Evolutionary conservation across 1,139 yeast species (phyloP), one percentile per base, ranked within the genome.

Genomic region (Pichia inconspicua): DNA sequence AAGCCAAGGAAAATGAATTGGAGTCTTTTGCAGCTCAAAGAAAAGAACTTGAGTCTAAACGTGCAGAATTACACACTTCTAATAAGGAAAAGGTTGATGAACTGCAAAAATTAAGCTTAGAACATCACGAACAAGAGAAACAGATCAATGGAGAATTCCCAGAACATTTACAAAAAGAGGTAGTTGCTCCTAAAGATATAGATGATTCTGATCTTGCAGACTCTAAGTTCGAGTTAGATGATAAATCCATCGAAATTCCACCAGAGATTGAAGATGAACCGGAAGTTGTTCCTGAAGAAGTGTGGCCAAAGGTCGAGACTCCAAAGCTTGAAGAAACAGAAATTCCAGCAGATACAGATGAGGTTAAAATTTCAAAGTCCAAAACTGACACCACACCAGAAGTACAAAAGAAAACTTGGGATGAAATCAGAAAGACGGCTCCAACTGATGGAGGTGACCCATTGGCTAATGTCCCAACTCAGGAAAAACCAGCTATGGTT

Each of bases 61-160:
- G 74, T 57, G 64, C 66, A 10, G 72, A 63, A 19, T 63, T 71
- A 53, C 72, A 71, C 48, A 56, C 60, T 35, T 68, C 66, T 27
- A 71, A 78, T 55, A 66, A 68, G 52, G 60, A 60, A n/a, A 77
- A 75, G 55, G 66, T 75, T 54, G 72, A 65, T 36, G 67, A 66
- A 36, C 61, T 76, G 62, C 78, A 75, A 59, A 67, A 67, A 2
- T 73, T 72, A 54, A 70, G 71, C 55, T 63, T 69, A 55, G 67
- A 66, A 49, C 66, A 66, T 36, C 60, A 72, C 55, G 66, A 70
- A 49, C 71, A 69, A 50, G 63, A 64, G 46, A 66, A 72, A 53
- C 68, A 68, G 51, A 73, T 77, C 55, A 76, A 77, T 56, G 61
- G 57, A 25, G 76, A 71, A 53, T 71, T 76, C 54, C 83, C 83